Base-by-base conservation (phyloP, 371 early-diverging fungal genomes). In the Syncephalastrum monosporum region DNA sequence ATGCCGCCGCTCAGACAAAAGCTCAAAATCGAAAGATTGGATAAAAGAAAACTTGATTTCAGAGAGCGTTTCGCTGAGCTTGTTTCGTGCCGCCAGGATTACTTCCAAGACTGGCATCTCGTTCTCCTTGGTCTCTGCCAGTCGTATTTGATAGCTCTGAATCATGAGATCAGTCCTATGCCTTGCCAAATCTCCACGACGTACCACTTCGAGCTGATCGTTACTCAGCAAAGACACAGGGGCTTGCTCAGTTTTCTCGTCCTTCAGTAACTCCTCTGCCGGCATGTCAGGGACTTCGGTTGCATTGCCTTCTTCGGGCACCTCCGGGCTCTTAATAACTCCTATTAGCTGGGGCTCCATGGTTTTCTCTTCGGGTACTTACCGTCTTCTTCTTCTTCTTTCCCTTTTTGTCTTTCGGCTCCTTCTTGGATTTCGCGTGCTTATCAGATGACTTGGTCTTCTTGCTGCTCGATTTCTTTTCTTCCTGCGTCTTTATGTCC, bases 11-110 rank as follows among this genome's bases (percentile, higher is more conserved):
- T 60, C 29, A 42, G 67, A 56, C 41, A 62, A 17, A 0, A 54
- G 33, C 21, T 69, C 65, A 24, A 72, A 42, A 59, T 74, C 78
- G 45, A 77, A 72, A 0, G 78, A 72, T 45, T 72, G 60, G 3
- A 64, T 54, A 50, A 68, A 63, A 4, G 71, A 60, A 43, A 78
- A 58, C 24, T 63, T 68, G 15, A 75, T 12, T 8, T 55, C 63
- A 10, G 75, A 65, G 3, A 72, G 56, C 59, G 72, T 65, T 27
- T 64, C 65, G 0, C 21, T 42, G n/a, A 46, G 21, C 42, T 47
- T 55, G 51, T 61, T 61, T 38, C 42, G 29, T 15, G 55, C 41
- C 1, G 15, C 17, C 7, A 61, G 42, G 16, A 21, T 47, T 3
- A 47, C 50, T 12, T 19, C 56, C 38, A 59, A 57, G 17, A 51